Evolutionary conservation across 2,329 filamentous ascomycete genomes (phyloP).

Genomic region (Rhexocercosporidium sp.): DNA sequence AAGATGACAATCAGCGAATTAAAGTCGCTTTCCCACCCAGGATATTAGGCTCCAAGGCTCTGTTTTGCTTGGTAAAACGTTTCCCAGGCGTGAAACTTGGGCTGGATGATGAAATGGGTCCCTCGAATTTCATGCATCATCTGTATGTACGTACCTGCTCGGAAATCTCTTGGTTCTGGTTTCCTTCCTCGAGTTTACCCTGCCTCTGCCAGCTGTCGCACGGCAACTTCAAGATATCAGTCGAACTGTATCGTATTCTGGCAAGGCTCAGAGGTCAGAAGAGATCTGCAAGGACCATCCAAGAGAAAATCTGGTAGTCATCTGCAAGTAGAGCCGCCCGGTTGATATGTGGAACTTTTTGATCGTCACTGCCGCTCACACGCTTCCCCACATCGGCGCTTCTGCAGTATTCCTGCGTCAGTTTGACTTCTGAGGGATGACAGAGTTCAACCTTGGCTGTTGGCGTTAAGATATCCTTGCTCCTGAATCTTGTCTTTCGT

Average conservation of each 20-base stretch:
- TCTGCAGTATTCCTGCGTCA: not conserved
- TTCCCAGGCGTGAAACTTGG: not conserved
- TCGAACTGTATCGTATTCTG: not conserved
- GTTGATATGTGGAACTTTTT: not conserved
- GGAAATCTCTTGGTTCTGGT: not conserved
- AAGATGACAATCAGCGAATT: not conserved
- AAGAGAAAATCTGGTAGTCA: not conserved
- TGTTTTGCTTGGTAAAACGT: not conserved
- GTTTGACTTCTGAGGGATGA: not conserved
- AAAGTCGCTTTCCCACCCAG: not conserved
- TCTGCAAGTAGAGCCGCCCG: conserved; percentile 12
- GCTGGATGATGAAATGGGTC: not conserved
- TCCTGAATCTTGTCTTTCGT: not conserved
- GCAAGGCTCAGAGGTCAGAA: not conserved
- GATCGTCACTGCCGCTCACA: not conserved
- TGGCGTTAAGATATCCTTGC: not conserved
- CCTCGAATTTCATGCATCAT: no score
- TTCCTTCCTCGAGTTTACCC: not conserved
- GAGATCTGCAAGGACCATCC: not conserved
- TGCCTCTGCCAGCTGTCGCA: not conserved
- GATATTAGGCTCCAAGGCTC: not conserved
- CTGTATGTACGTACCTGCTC: no score
- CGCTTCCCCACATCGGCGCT: not conserved
- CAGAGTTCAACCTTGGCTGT: not conserved
- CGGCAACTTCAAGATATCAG: not conserved